Base-by-base conservation (phyloP, 2,329 filamentous ascomycete species). In the Fusarium nanum region DNA sequence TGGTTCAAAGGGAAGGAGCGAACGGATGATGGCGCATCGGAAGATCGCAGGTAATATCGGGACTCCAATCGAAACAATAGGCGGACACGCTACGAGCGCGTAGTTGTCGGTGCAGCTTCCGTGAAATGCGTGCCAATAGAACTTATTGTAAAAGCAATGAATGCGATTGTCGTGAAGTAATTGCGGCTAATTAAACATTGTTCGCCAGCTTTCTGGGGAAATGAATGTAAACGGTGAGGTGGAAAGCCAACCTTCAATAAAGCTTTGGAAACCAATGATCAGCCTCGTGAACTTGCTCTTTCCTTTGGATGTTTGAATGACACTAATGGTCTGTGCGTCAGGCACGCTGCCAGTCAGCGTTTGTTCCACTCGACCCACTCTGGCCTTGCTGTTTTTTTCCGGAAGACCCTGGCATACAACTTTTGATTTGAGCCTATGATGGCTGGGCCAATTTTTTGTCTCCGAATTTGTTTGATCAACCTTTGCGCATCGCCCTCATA, bases 381-480 rank as follows among this genome's bases (percentile, higher is more conserved):
- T 64, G 56, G 74, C 72, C 72, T 73, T 60, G 71, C 58, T 65
- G 61, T 76, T 78, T 79, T 77, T 77, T 78, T 78, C 77, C 77
- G 77, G 50, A 45, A 40, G 55, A 70, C 70, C 68, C 52, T 52
- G 41, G 50, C 54, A 28, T 27, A 52, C 28, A 54, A 56, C 27
- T 52, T 67, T 60, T 37, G 34, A 32, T 55, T 60, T 59, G 56
- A 55, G 63, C 73, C 71, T 71, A 69, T 72, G 67, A 71, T 74
- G 59, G 63, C 54, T 59, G 48, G 32, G 60, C 64, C 67, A 72
- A 73, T 72, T 77, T 77, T 76, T 73, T 73, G 68, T 74, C 71
- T 74, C 53, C 41, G 41, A 66, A 71, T 66, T 67, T 71, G 60
- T 67, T 50, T 41, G 63, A 52, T 41, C 49, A 41, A 37, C 34